These are phyloP conservation scores for Candida namnaoensis DNA, from an alignment of 805 yeast species.

Conservation along the genomic window DNA sequence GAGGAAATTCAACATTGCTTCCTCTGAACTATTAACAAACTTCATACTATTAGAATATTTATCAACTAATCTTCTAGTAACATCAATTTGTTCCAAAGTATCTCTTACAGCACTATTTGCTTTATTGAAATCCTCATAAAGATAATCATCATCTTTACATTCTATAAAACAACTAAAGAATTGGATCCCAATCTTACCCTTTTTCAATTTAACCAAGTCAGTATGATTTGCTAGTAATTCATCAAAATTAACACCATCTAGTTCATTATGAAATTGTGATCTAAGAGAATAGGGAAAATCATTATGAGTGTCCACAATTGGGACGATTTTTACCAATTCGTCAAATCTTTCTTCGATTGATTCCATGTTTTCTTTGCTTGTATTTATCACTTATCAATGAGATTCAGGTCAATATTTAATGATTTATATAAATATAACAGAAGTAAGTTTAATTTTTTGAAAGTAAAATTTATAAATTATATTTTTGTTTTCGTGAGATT, in stretches of 20 bases:
- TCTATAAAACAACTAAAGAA: slow-evolving; percentile 43
- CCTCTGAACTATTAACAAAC: slow-evolving; percentile 31
- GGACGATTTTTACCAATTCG: slow-evolving; percentile 14
- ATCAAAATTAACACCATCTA: slow-evolving; percentile 30
- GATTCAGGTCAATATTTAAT: no score
- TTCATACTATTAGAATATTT: slow-evolving; percentile 29
- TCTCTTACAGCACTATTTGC: slow-evolving; percentile 38
- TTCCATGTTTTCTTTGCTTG: no score
- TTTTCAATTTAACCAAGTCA: slow-evolving; percentile 29
- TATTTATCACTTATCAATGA: no score
- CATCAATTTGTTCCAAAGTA: slow-evolving; percentile 46
- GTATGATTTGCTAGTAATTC: slow-evolving; percentile 33
- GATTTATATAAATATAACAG: no score
- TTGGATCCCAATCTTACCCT: slow-evolving; percentile 40
- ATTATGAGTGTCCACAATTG: slow-evolving; percentile 40
- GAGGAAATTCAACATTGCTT: slow-evolving; percentile 28
- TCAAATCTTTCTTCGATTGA: slow-evolving; percentile 6
- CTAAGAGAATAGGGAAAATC: slow-evolving; percentile 44
- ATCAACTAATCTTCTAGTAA: slow-evolving; percentile 33
- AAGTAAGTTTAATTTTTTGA: no score
- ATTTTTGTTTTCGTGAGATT: no score
- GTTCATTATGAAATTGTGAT: slow-evolving; percentile 34
- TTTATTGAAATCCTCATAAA: slow-evolving; percentile 35
- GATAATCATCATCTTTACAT: slow-evolving; percentile 29
- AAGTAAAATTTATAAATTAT: no score